phyloP scores from a whole-genome alignment of 441 rosid genomes.

The Pelargonium cotyledonis region DNA sequence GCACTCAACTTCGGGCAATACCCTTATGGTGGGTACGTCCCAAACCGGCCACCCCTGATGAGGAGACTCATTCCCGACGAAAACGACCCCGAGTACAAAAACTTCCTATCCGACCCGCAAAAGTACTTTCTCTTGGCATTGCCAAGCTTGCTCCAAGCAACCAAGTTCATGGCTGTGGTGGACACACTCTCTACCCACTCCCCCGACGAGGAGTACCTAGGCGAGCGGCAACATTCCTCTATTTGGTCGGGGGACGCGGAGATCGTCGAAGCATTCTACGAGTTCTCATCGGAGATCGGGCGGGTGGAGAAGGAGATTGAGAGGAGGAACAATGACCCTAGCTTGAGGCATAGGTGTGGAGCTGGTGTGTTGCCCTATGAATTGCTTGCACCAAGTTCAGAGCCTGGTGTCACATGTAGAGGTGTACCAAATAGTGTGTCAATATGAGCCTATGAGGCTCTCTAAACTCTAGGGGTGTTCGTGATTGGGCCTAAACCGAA shows the following conservation, averaged over 20 bases:
- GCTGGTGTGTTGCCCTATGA: constrained; percentile 95
- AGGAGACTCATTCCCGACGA: constrained; percentile 71
- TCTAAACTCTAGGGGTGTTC: no score
- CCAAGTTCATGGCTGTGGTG: constrained; percentile 92
- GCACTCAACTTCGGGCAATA: constrained; percentile 95
- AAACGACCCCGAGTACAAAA: constrained; percentile 51
- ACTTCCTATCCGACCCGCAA: constrained; percentile 63
- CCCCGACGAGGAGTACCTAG: constrained; percentile 86
- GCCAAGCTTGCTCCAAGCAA: constrained; percentile 81
- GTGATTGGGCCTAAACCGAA: no score
- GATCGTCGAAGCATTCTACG: constrained; percentile 65
- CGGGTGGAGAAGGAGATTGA: constrained; percentile 79
- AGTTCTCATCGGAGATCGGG: constrained; percentile 59
- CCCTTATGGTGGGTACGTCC: constrained; percentile 85
- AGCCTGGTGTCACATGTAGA: constrained; percentile 90
- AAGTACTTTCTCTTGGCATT: constrained; percentile 61
- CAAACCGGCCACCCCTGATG: constrained; percentile 83
- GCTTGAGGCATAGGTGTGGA: constrained; percentile 69
- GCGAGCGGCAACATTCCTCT: constrained; percentile 79
- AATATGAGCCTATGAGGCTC: constrained; percentile 32
- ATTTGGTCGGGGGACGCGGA: constrained; percentile 71
- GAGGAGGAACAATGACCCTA: constrained; percentile 56
- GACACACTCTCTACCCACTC: constrained; percentile 91
- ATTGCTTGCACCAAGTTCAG: constrained; percentile 78
- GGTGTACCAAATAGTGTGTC: constrained; percentile 96